Evolutionary conservation across 257 asterid species (phyloP), one percentile per base, ranked within the genome.

Genomic region (Nicotiana noctiflora): DNA sequence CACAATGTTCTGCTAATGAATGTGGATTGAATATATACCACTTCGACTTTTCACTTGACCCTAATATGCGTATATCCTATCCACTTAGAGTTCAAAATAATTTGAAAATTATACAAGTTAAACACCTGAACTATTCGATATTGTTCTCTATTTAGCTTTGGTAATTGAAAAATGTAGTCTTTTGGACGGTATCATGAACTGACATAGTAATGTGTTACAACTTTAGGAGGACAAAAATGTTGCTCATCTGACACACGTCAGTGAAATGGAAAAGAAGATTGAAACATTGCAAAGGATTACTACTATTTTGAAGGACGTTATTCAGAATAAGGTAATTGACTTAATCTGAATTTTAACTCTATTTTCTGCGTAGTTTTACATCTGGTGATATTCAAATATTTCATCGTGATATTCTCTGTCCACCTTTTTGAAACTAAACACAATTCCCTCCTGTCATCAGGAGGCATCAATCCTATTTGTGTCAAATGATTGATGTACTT

Each of bases 181-280:
- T 64, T 81, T 40, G 15, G n/a, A 52, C 11, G 75, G 77, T 82
- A 81, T 87, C 83, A 82, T 67, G 17, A 15, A 74, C 44, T 74
- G 25, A 74, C 79, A 49, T 74, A 74, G 44, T 25, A 66, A 78
- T 66, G 51, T 65, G 51, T 55, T 79, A 68, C 79, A 57, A 79
- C 85, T 76, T 75, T 86, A 95, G 98, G 98, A 95, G 88, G 98
- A 95, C 87, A 95, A 90, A 85, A 92, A 92, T 88, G 98, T 95
- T 63, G 97, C 98, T 61, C 98, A 95, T 86, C 88, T 95, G 65
- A 95, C 97, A 32, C 99, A 95, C 81, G 98, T 89, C 80, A 89
- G 93, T 89, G 97, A 93, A 88, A 95, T 92, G 97, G 98, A 93
- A 90, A 95, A 93, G 85, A 95, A 93, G 91, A 92, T 93, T 18